These are phyloP conservation scores for Sedum album DNA, from an alignment of 164 flowering plant species.

Conservation along the genomic window DNA sequence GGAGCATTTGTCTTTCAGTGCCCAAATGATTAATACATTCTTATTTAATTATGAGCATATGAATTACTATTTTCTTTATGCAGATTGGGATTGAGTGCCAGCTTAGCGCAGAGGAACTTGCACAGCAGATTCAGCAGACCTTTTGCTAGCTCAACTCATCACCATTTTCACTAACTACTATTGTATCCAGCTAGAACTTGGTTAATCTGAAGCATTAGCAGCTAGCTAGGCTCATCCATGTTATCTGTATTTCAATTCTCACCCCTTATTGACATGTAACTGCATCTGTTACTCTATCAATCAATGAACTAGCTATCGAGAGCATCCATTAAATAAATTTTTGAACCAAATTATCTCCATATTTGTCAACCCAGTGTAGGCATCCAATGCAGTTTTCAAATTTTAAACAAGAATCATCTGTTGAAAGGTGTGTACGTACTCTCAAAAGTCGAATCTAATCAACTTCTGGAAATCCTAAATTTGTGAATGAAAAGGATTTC, in stretches of 20 bases:
- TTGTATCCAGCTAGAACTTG: background rate
- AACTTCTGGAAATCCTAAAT: too few relatives aligned
- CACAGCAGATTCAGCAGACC: conserved; percentile 79
- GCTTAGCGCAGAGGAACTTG: conserved; percentile 92
- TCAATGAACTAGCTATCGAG: background rate
- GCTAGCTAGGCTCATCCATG: too few relatives aligned
- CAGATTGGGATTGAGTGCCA: conserved; percentile 95
- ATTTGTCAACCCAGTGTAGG: too few relatives aligned
- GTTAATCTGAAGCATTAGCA: background rate
- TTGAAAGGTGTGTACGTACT: too few relatives aligned
- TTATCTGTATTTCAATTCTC: background rate
- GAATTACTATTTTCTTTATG: conserved; percentile 8
- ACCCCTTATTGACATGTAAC: too few relatives aligned
- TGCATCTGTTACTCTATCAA: background rate
- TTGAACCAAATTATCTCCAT: background rate
- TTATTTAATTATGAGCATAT: too few relatives aligned
- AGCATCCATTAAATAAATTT: background rate
- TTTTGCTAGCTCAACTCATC: conserved; percentile 34
- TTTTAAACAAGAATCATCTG: too few relatives aligned
- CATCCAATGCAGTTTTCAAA: too few relatives aligned
- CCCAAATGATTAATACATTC: too few relatives aligned
- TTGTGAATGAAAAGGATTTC: too few relatives aligned
- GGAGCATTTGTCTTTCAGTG: too few relatives aligned
- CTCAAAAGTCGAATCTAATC: too few relatives aligned
- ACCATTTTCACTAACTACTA: background rate